Base-by-base conservation (phyloP, 129 eudicot genomes). In the Artemisia annua region DNA sequence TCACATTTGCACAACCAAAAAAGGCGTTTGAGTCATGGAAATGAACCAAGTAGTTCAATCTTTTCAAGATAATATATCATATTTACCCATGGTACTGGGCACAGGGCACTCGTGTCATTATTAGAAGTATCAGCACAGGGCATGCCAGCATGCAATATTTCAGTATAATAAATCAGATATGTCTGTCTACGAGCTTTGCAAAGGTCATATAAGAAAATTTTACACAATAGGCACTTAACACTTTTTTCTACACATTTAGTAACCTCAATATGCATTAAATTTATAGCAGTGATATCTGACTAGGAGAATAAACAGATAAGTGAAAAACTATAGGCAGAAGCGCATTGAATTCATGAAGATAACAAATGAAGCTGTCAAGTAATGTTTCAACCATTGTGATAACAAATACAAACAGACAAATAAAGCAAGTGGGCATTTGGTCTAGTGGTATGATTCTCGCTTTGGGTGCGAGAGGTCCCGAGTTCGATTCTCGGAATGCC, bases 381-480 rank as follows among this genome's bases (percentile, higher is more conserved):
- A 19, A 43, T 64, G 14, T 64, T 4, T 64, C 51, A 64, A 64
- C 28, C 15, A 3, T 4, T 2, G n/a, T 39, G 11, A 39, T 39
- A 64, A 24, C 11, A 11, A 69, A 69, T 28, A 15, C 11, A 12
- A 69, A 26, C 50, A 51, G 73, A 51, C 11, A 17, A 39, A 55
- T 54, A 1, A 61, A n/a, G 51, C 30, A 72, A 48, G 22, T 26
- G 96, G 98, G 96, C 98, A 85, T 89, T 93, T 89, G 95, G 96
- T 89, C 98, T 89, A 89, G 98, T 92, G 96, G 98, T 89, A 87
- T 89, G 98, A 92, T 92, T 93, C 96, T 93, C 95, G 92, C 95
- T 89, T 87, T 51, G 95, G 96, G 92, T 93, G 96, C 92, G 90
- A 87, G 98, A 93, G 98, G 98, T 89, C 96, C 98, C 85, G 90